These are phyloP conservation scores for Cladosporium sp. DNA, from an alignment of 2,329 filamentous ascomycete species.

Conservation along the genomic window DNA sequence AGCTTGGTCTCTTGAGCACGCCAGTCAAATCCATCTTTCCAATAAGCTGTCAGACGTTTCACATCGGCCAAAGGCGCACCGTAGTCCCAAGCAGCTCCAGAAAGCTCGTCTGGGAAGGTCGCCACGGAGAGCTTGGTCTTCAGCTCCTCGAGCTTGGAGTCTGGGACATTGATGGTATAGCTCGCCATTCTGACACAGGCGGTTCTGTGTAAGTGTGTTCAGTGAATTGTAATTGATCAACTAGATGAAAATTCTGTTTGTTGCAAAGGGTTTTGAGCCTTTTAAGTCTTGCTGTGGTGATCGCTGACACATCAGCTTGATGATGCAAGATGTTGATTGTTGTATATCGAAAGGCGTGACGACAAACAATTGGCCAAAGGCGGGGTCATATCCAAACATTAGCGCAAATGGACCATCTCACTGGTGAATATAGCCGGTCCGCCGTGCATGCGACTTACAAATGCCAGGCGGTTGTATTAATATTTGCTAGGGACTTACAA, in stretches of 20 bases:
- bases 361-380: background rate
- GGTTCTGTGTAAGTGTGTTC: background rate
- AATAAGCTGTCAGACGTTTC: constrained; percentile 60
- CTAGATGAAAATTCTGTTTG: background rate
- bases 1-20: constrained; percentile 59
- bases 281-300: background rate
- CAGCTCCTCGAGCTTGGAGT: constrained; percentile 56
- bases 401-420: background rate
- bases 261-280: background rate
- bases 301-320: constrained; percentile 5
- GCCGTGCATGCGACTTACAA: background rate
- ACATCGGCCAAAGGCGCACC: constrained; percentile 63
- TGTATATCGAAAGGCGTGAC: background rate
- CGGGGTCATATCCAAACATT: background rate
- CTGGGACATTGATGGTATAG: constrained; percentile 56
- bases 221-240: background rate
- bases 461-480: too few relatives aligned
- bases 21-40: constrained; percentile 64
- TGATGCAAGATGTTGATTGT: background rate
- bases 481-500: background rate
- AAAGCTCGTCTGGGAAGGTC: constrained; percentile 60
- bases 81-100: constrained; percentile 57
- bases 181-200: constrained; percentile 35
- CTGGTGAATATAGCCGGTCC: background rate
- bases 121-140: constrained; percentile 57